phyloP scores from a whole-genome alignment of 1,284 basidiomycete genomes.

The Irpex rosettiformis region DNA sequence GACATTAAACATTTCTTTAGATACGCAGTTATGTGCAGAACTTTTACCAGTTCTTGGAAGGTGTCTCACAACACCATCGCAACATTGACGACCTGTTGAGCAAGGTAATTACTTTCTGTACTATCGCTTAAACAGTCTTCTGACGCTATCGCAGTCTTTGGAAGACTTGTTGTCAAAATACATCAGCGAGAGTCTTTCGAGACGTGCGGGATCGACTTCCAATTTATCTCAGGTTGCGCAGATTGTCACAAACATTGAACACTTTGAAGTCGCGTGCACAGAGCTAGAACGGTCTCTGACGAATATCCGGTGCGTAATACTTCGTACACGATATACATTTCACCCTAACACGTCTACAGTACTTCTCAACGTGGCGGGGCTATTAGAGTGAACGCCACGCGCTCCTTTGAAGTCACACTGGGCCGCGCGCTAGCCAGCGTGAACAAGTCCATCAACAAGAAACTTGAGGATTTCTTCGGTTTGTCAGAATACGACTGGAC shows the following conservation, averaged over 20 bases:
- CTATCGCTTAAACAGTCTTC: background rate
- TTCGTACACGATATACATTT: background rate
- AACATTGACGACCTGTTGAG: constrained; percentile 92
- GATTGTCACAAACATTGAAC: constrained; percentile 90
- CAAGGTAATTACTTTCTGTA: constrained; percentile 50
- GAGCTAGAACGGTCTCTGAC: constrained; percentile 90
- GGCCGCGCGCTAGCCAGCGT: constrained; percentile 76
- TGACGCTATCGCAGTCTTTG: constrained; percentile 58
- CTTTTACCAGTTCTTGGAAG: constrained; percentile 96
- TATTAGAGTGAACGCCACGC: constrained; percentile 64
- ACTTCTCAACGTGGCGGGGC: constrained; percentile 80
- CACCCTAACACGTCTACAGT: constrained; percentile 12
- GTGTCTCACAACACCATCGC: constrained; percentile 86
- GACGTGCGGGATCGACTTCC: constrained; percentile 67
- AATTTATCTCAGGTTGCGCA: constrained; percentile 95
- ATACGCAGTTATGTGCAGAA: constrained; percentile 93
- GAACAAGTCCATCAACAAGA: constrained; percentile 80
- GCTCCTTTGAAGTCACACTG: constrained; percentile 71
- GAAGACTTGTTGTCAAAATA: constrained; percentile 82
- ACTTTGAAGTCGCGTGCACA: constrained; percentile 83
- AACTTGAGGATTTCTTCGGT: constrained; percentile 96
- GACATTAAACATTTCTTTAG: constrained; percentile 30
- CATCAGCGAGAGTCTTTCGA: constrained; percentile 77
- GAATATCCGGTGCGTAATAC: constrained; percentile 59
- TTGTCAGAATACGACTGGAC: constrained; percentile 95